Evolutionary conservation across 441 rosid species (phyloP).

Genomic region (Daphne laureola): DNA sequence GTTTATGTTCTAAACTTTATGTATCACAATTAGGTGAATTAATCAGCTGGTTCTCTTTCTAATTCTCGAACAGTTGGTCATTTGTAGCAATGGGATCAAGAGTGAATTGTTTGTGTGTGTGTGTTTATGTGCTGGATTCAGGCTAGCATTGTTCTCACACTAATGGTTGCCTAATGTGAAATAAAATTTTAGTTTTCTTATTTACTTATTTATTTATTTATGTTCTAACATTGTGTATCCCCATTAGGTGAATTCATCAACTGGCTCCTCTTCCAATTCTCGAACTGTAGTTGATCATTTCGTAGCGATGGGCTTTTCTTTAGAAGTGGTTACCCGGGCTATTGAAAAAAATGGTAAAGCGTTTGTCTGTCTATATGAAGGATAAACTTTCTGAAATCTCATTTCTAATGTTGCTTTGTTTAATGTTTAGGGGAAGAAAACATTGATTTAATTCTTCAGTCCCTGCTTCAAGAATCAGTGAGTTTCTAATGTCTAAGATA

Average conservation of each 20-base stretch:
- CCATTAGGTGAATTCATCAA: constrained; percentile 37
- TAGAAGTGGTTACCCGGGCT: constrained; percentile 48
- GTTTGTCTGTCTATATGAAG: constrained; percentile 7
- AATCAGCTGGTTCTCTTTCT: constrained; percentile 41
- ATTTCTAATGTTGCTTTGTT: constrained; percentile 14
- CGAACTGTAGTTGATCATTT: constrained; percentile 42
- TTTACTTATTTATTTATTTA: too few species aligned
- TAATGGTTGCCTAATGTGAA: too few species aligned
- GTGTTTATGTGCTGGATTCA: too few species aligned
- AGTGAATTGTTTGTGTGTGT: too few species aligned
- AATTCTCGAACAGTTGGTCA: constrained; percentile 36
- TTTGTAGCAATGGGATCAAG: constrained; percentile 59
- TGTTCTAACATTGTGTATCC: constrained; percentile 1
- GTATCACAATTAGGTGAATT: constrained; percentile 29
- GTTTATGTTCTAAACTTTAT: background rate
- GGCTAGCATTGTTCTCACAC: too few species aligned
- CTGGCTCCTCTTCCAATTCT: constrained; percentile 43
- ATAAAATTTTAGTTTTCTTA: too few species aligned
- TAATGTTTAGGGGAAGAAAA: constrained; percentile 55
- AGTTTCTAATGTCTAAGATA: constrained; percentile 6
- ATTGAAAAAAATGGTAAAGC: constrained; percentile 54
- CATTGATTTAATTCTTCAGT: constrained; percentile 44
- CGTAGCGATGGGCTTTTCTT: constrained; percentile 60
- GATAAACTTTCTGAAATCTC: constrained; percentile 8
- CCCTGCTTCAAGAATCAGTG: constrained; percentile 50